Evolutionary conservation across 192 early-diverging fungal species (phyloP).

Genomic region (Coemansia reversa): DNA sequence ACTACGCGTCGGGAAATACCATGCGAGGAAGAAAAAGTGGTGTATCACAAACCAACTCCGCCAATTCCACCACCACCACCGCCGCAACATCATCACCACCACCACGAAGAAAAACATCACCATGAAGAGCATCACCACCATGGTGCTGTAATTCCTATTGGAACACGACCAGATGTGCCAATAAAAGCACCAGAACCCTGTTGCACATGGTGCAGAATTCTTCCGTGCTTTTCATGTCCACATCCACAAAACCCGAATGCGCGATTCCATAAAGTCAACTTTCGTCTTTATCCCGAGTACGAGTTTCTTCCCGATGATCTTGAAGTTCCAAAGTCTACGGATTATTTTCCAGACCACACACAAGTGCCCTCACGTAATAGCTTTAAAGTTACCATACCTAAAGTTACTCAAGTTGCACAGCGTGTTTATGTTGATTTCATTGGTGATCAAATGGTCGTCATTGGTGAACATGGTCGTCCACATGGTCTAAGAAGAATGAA

Average conservation of each 20-base stretch:
- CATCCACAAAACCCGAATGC: conserved; percentile 47
- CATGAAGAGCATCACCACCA: conserved; percentile 17
- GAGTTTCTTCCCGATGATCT: conserved; percentile 46
- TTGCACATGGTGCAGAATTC: conserved; percentile 54
- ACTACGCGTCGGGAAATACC: conserved; percentile 17
- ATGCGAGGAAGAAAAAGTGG: conserved; percentile 7
- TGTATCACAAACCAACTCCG: conserved; percentile 13
- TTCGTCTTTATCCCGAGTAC: conserved; percentile 51
- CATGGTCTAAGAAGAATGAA: not conserved
- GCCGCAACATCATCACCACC: conserved; percentile 1
- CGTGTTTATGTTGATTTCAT: conserved; percentile 53
- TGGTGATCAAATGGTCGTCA: conserved; percentile 48
- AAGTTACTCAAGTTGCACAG: conserved; percentile 26
- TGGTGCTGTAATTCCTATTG: conserved; percentile 29
- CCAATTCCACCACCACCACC: conserved; percentile 5
- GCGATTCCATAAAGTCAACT: conserved; percentile 46
- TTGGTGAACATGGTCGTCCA: conserved; percentile 40
- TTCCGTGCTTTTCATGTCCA: conserved; percentile 46
- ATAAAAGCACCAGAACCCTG: conserved; percentile 36
- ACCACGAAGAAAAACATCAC: conserved; percentile 10
- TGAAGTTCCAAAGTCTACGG: conserved; percentile 27
- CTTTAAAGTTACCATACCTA: conserved; percentile 39
- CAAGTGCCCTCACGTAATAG: conserved; percentile 29
- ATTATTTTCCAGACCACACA: conserved; percentile 49
- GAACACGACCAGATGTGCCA: conserved; percentile 20